Conservation (phyloP, 768 basidiomycete species). For the Xerocomellus chrysenteron region DNA sequence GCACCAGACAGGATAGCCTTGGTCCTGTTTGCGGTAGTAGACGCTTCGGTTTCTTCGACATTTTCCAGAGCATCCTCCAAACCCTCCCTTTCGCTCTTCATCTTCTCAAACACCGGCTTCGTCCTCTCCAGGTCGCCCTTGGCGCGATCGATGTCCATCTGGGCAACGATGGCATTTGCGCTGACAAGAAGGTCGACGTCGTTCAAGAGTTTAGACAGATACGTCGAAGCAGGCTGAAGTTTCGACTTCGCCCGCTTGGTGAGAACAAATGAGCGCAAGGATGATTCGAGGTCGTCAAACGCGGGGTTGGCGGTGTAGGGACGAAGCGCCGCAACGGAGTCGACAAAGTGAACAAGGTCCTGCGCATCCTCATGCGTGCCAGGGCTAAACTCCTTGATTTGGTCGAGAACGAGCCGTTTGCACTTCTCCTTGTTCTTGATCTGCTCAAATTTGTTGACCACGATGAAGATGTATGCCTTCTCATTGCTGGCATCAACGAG, state of each 20-base stretch:
- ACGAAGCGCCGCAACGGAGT: conserved; percentile 74
- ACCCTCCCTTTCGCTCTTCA: conserved; percentile 68
- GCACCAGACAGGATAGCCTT: conserved; percentile 62
- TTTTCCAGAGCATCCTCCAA: conserved; percentile 78
- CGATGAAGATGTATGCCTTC: conserved; percentile 97
- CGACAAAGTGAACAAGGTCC: conserved; percentile 98
- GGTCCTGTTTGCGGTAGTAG: conserved; percentile 51
- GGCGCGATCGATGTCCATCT: conserved; percentile 71
- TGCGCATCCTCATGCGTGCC: conserved; percentile 85
- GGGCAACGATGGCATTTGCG: conserved; percentile 86
- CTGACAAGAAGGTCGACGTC: conserved; percentile 87
- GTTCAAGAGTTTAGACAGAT: conserved; percentile 83
- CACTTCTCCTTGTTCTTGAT: conserved; percentile 96
- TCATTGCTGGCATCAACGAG: conserved; percentile 90
- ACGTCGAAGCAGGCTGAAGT: conserved; percentile 89
- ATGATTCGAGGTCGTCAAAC: conserved; percentile 87
- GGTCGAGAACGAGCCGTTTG: conserved; percentile 82
- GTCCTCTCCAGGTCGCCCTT: conserved; percentile 62
- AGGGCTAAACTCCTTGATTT: conserved; percentile 92
- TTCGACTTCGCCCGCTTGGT: conserved; percentile 96
- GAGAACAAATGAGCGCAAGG: conserved; percentile 91
- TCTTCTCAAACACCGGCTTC: conserved; percentile 85
- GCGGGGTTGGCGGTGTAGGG: conserved; percentile 64
- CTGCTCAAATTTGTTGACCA: conserved; percentile 96
- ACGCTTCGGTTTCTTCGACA: conserved; percentile 74